Base-by-base conservation (phyloP, 2,329 filamentous ascomycete genomes). In the Exophiala sp. region DNA sequence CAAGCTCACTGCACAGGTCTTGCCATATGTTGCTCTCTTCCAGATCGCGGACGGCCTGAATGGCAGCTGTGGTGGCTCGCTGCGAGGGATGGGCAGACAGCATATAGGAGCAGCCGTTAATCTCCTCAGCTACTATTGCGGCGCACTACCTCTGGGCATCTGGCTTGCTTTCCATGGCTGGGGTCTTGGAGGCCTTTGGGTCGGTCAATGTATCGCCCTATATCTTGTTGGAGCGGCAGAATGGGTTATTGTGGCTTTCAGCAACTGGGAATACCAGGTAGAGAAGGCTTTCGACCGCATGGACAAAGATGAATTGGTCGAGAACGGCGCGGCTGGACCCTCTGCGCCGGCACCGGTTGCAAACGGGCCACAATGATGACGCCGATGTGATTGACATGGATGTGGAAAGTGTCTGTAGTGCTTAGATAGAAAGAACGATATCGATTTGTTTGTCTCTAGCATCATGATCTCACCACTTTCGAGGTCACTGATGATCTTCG, bases 21-120 rank as follows among this genome's bases (percentile, higher is more conserved):
- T 95, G 73, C 89, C 89, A 0, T 91, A 83, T 60, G 88, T 95
- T 1, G 89, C 88, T 0, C 72, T 95, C 2, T 95, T 95, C 68
- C 88, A 95, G 70, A 90, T 95, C 52, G 88, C 88, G 0, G 88
- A 95, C 64, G 89, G 88, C 0, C 70, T 95, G 27, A 93, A 93
- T 61, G 88, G 88, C 1, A 86, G 81, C 52, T 95, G 88, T 63
- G 88, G 89, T 1, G 88, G 89, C 1, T 81, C 82, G 16, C 69
- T 95, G 11, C 71, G 88, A 57, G 89, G 88, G 0, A 93, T 91
- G 86, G 89, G 88, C 2, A 73, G 86, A 47, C 88, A 95, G 66
- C 88, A 90, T 74, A 77, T 94, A 43, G 89, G 89, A 11, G 88
- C 88, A 1, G 70, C 81, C 1, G 87, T 94, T 46, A 95, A 95